phyloP scores from a whole-genome alignment of 164 flowering plant genomes.

The Stephania cephalantha region DNA sequence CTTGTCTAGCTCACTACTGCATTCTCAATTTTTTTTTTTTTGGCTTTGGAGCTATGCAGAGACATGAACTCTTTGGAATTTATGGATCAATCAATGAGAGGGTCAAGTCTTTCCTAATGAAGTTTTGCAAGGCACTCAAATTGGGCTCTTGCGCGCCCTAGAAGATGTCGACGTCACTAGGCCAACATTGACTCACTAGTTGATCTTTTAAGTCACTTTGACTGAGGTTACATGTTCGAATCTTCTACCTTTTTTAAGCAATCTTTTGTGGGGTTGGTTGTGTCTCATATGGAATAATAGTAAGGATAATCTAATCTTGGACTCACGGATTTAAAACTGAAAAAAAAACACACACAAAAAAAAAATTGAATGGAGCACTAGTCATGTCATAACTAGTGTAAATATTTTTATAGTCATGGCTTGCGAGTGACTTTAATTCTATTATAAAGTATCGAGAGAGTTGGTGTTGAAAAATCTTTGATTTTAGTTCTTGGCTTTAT shows the following conservation, averaged over 20 bases:
- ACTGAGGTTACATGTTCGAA: too few species aligned
- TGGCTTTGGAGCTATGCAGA: slow-evolving; percentile 19
- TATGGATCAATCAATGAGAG: slow-evolving; percentile 3
- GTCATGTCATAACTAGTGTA: too few species aligned
- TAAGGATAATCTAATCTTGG: too few species aligned
- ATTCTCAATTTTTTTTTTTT: neutral
- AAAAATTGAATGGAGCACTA: too few species aligned
- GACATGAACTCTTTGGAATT: neutral
- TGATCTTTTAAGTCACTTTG: too few species aligned
- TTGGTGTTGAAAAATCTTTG: neutral
- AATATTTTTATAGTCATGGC: too few species aligned
- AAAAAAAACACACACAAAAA: too few species aligned
- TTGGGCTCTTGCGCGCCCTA: slow-evolving; percentile 3
- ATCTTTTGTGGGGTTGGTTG: too few species aligned
- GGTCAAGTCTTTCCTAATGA: neutral
- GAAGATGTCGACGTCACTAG: slow-evolving; percentile 7
- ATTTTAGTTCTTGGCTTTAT: too few species aligned
- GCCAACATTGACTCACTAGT: neutral
- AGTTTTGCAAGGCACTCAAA: slow-evolving; percentile 6
- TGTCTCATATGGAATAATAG: too few species aligned
- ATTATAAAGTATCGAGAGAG: neutral
- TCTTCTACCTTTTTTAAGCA: too few species aligned
- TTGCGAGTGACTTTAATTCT: neutral
- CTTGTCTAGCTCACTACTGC: neutral
- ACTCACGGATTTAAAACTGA: too few species aligned